Evolutionary conservation across 495 filamentous ascomycete genomes (phyloP), one percentile per base, ranked within the genome.

Genomic region (Cercophora sp.): DNA sequence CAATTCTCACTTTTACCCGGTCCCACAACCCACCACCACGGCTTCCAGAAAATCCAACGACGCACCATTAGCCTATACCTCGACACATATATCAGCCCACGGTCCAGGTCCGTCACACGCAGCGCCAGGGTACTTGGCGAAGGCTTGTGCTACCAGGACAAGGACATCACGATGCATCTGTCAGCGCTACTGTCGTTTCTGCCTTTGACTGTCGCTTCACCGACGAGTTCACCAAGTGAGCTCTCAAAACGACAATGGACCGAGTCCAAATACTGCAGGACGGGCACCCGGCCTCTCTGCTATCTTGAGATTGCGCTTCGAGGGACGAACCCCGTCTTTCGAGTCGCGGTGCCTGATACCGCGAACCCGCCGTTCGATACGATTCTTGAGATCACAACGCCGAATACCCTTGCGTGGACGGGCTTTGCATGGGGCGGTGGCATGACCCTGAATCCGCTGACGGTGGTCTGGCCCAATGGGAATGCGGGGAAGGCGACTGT

Each of bases 381-480:
- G 9, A 60, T 79, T 1, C 56, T 77, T 24, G 70, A 74, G 57
- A 62, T 77, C 16, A 59, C 69, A 27, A 61, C 71, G 19, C 70
- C 70, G 1, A 62, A 66, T 8, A 32, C 56, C 8, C 64, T 69
- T 5, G 70, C 65, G 23, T 79, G 76, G 76, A 65, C 64, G 2
- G 74, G 70, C 8, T 55, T 77, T 27, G 63, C 70, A 5, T 77
- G 72, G 74, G 74, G 70, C 44, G 74, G 76, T 11, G 66, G 59
- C 15, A 77, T 79, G 76, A 50, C 61, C 11, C 59, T 61, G 22
- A 77, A 77, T 54, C 76, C 76, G 10, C 63, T 79, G 11, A 67
- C 69, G 0, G 63, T 79, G 0, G 70, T 58, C 0, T 79, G 73
- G 72, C 60, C 68, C 13, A 76, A 79, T 53, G 71, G 70, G 2